Conservation (phyloP, 805 yeast species). For the Wickerhamomyces bovis region DNA sequence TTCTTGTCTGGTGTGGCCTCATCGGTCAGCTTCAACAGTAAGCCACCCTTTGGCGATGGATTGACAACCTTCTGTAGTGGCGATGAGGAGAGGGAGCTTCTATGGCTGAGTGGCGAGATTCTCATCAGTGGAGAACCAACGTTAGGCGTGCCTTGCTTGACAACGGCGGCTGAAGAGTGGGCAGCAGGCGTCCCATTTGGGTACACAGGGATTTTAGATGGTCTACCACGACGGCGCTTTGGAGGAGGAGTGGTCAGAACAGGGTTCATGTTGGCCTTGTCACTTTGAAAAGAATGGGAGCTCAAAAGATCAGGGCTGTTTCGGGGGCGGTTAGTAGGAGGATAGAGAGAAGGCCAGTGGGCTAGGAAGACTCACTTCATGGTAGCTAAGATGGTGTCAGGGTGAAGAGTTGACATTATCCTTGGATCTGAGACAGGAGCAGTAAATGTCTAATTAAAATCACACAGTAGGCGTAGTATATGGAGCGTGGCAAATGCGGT, state of each 20-base stretch:
- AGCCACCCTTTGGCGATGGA: conserved; percentile 25
- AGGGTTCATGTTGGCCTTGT: neutral
- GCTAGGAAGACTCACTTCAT: neutral
- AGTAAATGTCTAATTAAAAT: neutral
- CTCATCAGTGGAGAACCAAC: conserved; percentile 24
- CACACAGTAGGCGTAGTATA: neutral
- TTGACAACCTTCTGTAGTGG: conserved; percentile 13
- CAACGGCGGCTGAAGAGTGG: conserved; percentile 22
- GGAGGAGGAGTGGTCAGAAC: conserved; percentile 16
- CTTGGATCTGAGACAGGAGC: neutral
- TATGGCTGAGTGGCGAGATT: conserved; percentile 17
- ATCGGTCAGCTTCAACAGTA: conserved; percentile 15
- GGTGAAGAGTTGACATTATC: neutral
- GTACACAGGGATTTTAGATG: conserved; percentile 13
- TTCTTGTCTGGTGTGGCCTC: neutral
- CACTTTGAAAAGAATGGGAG: neutral
- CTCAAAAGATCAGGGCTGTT: neutral
- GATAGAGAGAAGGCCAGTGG: neutral
- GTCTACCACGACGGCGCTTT: conserved; percentile 27
- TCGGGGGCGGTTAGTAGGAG: neutral
- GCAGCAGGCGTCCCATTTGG: conserved; percentile 19
- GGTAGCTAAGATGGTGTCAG: neutral
- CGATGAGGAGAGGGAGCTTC: conserved; percentile 4
- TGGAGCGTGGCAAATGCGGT: too few species aligned
- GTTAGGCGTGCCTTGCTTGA: conserved; percentile 25